A percentile compares a stretch with the other conserved stretches of the same genome.
phyloP scores from a whole-genome alignment of 1,284 basidiomycete genomes.

The Cryptococcus wingfieldii region DNA sequence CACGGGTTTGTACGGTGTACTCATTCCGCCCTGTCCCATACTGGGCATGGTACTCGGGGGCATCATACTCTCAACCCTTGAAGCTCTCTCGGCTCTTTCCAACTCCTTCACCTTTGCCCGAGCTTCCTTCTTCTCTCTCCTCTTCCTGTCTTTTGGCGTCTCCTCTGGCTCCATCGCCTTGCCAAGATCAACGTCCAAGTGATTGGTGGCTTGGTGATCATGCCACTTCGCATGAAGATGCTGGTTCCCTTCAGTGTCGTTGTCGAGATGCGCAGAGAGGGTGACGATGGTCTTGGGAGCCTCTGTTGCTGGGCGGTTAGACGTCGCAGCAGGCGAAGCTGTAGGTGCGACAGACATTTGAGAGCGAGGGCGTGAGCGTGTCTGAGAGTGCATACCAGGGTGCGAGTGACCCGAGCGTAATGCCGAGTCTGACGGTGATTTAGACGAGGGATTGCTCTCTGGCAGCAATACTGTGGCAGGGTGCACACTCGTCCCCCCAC shows the following conservation, averaged over 20 bases:
- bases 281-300: conserved; percentile 26
- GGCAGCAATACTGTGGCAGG: too few relatives aligned
- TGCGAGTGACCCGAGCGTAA: not conserved
- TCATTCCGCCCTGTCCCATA: not conserved
- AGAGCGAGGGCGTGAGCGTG: not conserved
- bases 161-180: conserved; percentile 4
- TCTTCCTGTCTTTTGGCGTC: conserved; percentile 16
- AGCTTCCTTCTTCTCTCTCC: conserved; percentile 19
- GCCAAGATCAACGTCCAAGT: conserved; percentile 8
- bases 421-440: not conserved
- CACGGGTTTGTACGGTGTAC: conserved; percentile 20
- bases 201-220: conserved; percentile 22
- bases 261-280: conserved; percentile 31
- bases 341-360: not conserved
- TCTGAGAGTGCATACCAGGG: not conserved
- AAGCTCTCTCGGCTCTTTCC: conserved; percentile 12
- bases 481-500: too few relatives aligned
- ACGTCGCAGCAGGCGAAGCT: too few relatives aligned
- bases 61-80: not conserved
- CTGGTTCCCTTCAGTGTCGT: conserved; percentile 26
- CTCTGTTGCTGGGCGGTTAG: too few relatives aligned
- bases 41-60: too few relatives aligned
- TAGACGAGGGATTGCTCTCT: too few relatives aligned
- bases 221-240: conserved; percentile 28
- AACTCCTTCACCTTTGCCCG: conserved; percentile 13